Conservation (phyloP, 768 basidiomycete genomes). For the Dictyophora rubrovolvata region DNA sequence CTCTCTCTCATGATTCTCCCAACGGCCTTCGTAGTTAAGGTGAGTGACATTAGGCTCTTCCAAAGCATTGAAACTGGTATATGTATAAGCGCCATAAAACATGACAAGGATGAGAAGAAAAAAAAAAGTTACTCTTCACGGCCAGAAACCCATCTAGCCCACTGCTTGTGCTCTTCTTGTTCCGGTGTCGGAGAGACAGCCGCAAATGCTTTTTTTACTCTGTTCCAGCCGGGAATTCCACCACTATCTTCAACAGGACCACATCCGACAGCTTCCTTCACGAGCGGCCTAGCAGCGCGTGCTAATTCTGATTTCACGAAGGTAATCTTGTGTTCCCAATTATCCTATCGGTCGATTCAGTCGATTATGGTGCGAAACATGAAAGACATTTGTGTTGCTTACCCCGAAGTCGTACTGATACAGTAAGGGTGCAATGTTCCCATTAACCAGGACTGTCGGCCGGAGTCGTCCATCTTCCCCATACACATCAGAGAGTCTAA, state of each 20-base stretch:
- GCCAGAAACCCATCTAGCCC: background rate
- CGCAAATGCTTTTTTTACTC: background rate
- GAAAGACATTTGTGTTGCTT: background rate
- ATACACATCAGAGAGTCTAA: background rate
- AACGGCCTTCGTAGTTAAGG: too few species aligned
- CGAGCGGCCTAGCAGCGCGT: background rate
- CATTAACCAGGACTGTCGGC: background rate
- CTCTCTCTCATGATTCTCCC: too few species aligned
- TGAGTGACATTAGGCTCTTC: too few species aligned
- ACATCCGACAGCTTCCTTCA: background rate
- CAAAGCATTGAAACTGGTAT: too few species aligned
- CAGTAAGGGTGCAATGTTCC: background rate
- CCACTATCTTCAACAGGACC: background rate
- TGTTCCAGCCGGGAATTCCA: background rate
- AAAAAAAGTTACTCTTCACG: too few species aligned
- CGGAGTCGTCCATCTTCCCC: background rate
- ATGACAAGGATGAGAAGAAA: too few species aligned
- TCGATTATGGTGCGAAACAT: background rate
- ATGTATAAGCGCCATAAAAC: too few species aligned
- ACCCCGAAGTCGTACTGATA: background rate
- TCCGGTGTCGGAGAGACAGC: background rate
- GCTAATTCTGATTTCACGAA: background rate
- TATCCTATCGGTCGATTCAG: background rate
- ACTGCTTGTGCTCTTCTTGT: background rate
- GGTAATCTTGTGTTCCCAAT: slow-evolving; percentile 1